Evolutionary conservation across 2,329 filamentous ascomycete species (phyloP).

Genomic region (Zymoseptoria brevis): DNA sequence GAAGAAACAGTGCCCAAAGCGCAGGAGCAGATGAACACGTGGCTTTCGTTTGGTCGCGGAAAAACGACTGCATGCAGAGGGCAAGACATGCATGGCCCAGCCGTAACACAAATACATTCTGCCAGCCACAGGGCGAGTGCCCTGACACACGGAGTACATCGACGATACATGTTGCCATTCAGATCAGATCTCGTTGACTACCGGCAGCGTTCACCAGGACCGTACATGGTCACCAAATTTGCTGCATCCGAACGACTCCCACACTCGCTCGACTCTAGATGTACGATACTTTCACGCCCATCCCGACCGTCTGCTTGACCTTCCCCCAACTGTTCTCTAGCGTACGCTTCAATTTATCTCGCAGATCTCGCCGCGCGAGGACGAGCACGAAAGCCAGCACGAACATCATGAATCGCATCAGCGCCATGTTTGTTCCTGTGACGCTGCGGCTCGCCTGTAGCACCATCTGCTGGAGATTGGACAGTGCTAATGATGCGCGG

Average conservation of each 20-base stretch:
- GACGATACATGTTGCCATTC: not conserved
- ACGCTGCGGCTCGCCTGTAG: slow-evolving; percentile 41
- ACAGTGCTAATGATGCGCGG: slow-evolving; percentile 31
- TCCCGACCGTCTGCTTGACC: slow-evolving; percentile 74
- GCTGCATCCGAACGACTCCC: not conserved
- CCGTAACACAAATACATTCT: not conserved
- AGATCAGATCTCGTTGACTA: not conserved
- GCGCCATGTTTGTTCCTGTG: slow-evolving; percentile 45
- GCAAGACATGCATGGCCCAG: not conserved
- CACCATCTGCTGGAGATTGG: slow-evolving; percentile 37
- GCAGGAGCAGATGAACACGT: no score
- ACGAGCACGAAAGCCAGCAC: slow-evolving; percentile 69
- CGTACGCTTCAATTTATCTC: slow-evolving; percentile 64
- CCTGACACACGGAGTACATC: not conserved
- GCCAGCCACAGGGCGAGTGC: not conserved
- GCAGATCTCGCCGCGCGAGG: slow-evolving; percentile 64
- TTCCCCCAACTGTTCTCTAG: slow-evolving; percentile 70
- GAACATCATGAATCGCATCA: slow-evolving; percentile 64
- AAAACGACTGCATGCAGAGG: not conserved
- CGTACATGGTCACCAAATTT: not conserved
- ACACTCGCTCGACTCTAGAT: slow-evolving; percentile 47
- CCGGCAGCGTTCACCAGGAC: not conserved
- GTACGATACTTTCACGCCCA: slow-evolving; percentile 97
- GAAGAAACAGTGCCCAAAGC: no score
- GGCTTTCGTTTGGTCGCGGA: no score